Evolutionary conservation across 169 alveolate species (phyloP), one percentile per base, ranked within the genome.

Genomic region (Plasmodium blacklocki): DNA sequence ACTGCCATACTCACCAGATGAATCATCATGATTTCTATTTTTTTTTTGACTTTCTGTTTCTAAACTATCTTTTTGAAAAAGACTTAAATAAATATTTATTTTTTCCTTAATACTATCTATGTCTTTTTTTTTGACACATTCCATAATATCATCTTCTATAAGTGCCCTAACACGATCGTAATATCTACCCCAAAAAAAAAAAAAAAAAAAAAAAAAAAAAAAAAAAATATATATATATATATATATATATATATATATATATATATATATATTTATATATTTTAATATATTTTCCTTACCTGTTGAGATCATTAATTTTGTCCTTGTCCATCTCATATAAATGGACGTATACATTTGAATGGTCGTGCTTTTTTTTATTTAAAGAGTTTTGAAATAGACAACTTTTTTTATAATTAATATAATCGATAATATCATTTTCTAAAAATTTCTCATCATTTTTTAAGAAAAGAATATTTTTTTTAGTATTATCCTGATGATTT

Each of bases 391-490:
- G 73, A 56, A 49, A 83, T 6, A 68, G 11, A 15, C 11, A 63
- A 15, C 45, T 19, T 70, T 58, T 73, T 50, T 62, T 83, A 23
- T 83, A 60, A 72, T 83, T 70, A 62, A 70, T 73, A 83, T 54
- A 83, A 50, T 70, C 80, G 2, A 71, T 70, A 8, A 83, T 52
- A 45, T 83, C 91, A 11, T 72, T 83, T 83, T 83, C 86, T 39
- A 83, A 54, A 47, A 59, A 29, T 14, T 26, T 29, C 3, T 83
- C 86, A 11, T 83, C 91, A 11, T 60, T n/a, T 2, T 11, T 60
- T 52, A 67, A 47, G 50, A 56, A 63, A 47, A 9, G n/a, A 52
- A 11, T 5, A 19, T 21, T 62, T 60, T 60, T n/a, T n/a, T 15
- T 3, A 0, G n/a, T 52, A 52, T 15, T 7, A 52, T 52, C 19